A percentile compares a stretch with the other conserved stretches of the same genome.
phyloP scores from a whole-genome alignment of 2,329 filamentous ascomycete species.

The Seiridium cupressi region DNA sequence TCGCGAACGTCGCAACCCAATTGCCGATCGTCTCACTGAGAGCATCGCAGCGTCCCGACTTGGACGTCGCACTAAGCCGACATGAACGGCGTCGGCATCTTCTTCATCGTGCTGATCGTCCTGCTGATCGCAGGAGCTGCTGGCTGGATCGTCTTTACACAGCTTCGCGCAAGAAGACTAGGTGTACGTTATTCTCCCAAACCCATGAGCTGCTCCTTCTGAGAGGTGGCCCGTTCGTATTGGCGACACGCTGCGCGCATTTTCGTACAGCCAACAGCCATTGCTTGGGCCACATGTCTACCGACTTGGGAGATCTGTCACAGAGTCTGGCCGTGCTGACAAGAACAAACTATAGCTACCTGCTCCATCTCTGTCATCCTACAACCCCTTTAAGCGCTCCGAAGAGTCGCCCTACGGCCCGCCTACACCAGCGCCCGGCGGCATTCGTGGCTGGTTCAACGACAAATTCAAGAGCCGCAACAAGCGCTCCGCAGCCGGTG shows the following conservation, averaged over 20 bases:
- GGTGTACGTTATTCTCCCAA: slow-evolving; percentile 50
- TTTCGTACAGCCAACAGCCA: background rate
- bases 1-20: no score
- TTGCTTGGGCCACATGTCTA: background rate
- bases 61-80: slow-evolving; percentile 11
- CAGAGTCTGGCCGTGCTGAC: background rate
- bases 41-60: slow-evolving; percentile 8
- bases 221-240: background rate
- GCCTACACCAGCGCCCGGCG: slow-evolving; percentile 55
- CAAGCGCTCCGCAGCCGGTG: slow-evolving; percentile 64
- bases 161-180: slow-evolving; percentile 69
- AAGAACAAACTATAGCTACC: slow-evolving; percentile 51
- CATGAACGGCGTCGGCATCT: slow-evolving; percentile 61
- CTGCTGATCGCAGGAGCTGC: slow-evolving; percentile 54
- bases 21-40: background rate
- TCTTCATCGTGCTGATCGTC: slow-evolving; percentile 72
- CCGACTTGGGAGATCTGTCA: background rate
- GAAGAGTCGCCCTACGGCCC: slow-evolving; percentile 44
- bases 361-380: slow-evolving; percentile 63
- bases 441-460: slow-evolving; percentile 71
- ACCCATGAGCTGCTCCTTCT: background rate
- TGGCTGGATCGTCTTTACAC: slow-evolving; percentile 70
- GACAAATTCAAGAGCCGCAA: slow-evolving; percentile 67
- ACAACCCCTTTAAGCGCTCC: slow-evolving; percentile 66
- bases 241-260: background rate